Percentiles rank a stretch among this genome's conserved stretches.
Evolutionary conservation across 306 rosid genomes (phyloP).

Genomic region (Carpinus fangiana): DNA sequence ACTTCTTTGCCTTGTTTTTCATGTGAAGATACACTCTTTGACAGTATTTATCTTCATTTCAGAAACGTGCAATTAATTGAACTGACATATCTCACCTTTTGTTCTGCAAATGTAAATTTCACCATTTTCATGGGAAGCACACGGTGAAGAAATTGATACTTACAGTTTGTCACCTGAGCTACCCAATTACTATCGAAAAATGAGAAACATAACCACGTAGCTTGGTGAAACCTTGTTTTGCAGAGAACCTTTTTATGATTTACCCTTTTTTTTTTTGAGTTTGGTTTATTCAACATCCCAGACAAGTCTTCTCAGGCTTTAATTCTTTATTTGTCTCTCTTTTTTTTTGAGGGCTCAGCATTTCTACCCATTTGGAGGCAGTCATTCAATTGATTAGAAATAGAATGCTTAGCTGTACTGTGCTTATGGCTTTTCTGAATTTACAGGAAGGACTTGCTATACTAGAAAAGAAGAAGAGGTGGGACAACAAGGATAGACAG

Average conservation of each 20-base stretch:
- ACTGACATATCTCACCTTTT: not conserved
- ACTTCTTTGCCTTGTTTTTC: conserved; percentile 17
- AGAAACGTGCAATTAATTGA: not conserved
- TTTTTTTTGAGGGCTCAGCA: not conserved
- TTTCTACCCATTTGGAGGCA: not conserved
- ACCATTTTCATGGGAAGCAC: not conserved
- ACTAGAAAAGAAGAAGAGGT: conserved; percentile 69
- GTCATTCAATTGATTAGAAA: not conserved
- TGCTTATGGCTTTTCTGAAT: conserved; percentile 13
- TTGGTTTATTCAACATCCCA: conserved; percentile 1
- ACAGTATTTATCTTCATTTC: not conserved
- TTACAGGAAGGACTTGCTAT: conserved; percentile 92
- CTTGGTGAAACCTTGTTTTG: not conserved
- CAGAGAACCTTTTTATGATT: not conserved
- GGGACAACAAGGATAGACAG: conserved; percentile 74
- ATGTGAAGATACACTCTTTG: not conserved
- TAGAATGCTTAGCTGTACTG: not conserved
- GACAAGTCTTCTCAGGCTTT: conserved; percentile 3
- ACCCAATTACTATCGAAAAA: not conserved
- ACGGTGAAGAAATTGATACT: not conserved
- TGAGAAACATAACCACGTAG: not conserved
- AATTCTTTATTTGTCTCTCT: not conserved
- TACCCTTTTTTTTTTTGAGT: not conserved
- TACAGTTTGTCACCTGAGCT: not conserved
- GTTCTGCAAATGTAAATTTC: not conserved